Conservation (phyloP, 1,284 basidiomycete species). For the Microbotryum lychnidis-dioicae region DNA sequence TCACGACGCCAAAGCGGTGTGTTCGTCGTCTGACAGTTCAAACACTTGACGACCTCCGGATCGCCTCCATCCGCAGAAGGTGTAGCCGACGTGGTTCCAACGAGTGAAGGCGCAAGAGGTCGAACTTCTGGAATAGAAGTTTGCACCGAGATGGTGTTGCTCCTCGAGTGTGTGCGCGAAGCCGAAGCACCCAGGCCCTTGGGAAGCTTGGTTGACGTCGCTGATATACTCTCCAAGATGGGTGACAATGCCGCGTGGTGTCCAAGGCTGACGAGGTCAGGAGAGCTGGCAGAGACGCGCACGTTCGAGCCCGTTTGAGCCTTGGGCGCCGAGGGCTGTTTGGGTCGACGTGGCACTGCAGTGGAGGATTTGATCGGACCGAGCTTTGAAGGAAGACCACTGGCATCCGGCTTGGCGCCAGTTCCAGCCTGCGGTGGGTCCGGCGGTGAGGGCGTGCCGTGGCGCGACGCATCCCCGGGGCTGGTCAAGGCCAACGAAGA, state of each 20-base stretch:
- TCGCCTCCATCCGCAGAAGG: neutral
- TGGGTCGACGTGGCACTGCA: neutral
- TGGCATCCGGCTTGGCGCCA: no score
- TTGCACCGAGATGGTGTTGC: slow-evolving; percentile 24
- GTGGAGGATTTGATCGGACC: neutral
- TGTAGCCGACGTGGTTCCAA: neutral
- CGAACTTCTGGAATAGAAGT: slow-evolving; percentile 20
- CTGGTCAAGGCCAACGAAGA: slow-evolving; percentile 13
- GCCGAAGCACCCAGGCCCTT: neutral
- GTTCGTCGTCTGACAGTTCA: slow-evolving; percentile 34
- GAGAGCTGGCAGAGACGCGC: slow-evolving; percentile 2
- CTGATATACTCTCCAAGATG: no score
- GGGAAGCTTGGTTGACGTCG: no score
- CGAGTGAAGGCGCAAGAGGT: slow-evolving; percentile 4
- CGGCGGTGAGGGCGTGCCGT: neutral
- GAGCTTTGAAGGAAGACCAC: neutral
- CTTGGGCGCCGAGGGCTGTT: neutral
- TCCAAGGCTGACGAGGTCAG: slow-evolving; percentile 1
- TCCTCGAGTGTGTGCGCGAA: slow-evolving; percentile 12
- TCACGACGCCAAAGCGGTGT: slow-evolving; percentile 45
- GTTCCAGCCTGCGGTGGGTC: neutral
- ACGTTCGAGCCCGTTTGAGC: neutral
- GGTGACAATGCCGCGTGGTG: neutral
- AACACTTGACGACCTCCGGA: slow-evolving; percentile 1
- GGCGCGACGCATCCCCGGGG: slow-evolving; percentile 13